Conservation (phyloP, 2,329 filamentous ascomycete genomes). For the Colletotrichum coccodes region DNA sequence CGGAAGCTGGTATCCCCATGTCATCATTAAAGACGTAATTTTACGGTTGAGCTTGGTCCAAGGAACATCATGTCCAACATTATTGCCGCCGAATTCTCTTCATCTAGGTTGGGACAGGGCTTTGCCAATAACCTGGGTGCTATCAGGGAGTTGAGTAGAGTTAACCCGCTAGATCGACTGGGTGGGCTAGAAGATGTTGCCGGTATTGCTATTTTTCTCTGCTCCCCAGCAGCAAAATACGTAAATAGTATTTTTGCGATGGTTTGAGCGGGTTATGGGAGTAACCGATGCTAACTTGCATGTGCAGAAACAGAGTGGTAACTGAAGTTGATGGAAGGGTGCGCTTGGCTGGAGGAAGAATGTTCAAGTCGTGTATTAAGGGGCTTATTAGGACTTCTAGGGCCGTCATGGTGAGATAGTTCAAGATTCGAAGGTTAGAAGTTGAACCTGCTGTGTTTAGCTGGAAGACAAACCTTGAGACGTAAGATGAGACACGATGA, state of each 20-base stretch:
- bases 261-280: background rate
- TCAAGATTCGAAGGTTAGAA: too few species aligned
- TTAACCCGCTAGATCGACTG: conserved; percentile 63
- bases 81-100: conserved; percentile 76
- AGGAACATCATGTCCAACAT: conserved; percentile 73
- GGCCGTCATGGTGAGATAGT: too few species aligned
- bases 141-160: conserved; percentile 56
- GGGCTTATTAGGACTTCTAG: too few species aligned
- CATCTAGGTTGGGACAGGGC: conserved; percentile 73
- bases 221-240: conserved; percentile 61
- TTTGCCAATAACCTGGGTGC: conserved; percentile 72
- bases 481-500: too few species aligned
- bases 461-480: too few species aligned
- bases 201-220: conserved; percentile 67
- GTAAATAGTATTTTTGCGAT: conserved; percentile 39
- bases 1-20: background rate
- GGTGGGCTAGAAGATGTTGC: conserved; percentile 70
- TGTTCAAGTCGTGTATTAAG: conserved; percentile 43
- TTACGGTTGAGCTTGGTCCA: conserved; percentile 76
- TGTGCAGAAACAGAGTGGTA: conserved; percentile 46
- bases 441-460: too few species aligned
- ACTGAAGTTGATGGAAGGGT: conserved; percentile 47
- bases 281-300: background rate
- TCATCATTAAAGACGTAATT: conserved; percentile 64
- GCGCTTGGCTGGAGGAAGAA: conserved; percentile 40